Conservation (phyloP, 768 basidiomycete genomes). For the Suillus clintonianus region DNA sequence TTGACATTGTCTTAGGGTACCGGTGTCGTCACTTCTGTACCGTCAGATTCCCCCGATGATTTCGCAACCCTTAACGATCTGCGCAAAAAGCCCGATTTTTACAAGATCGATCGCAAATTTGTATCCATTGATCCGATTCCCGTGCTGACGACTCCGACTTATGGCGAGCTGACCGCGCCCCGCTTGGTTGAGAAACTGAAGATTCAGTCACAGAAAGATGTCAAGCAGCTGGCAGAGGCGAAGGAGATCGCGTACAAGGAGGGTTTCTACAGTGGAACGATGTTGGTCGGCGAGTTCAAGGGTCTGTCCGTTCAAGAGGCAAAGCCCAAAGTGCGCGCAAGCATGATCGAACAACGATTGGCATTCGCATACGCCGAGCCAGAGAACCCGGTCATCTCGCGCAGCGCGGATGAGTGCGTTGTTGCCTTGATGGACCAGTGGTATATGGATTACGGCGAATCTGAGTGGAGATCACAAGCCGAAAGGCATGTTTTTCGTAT, state of each 20-base stretch:
- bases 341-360: conserved; percentile 74
- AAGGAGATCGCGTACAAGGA: conserved; percentile 99
- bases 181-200: conserved; percentile 85
- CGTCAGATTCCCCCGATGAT: conserved; percentile 98
- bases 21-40: conserved; percentile 96
- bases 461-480: conserved; percentile 81
- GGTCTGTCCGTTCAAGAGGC: conserved; percentile 89
- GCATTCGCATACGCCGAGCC: conserved; percentile 96
- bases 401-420: conserved; percentile 96
- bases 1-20: conserved; percentile 64
- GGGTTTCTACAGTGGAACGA: conserved; percentile 93
- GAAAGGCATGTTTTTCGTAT: conserved; percentile 62
- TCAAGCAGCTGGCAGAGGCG: conserved; percentile 90
- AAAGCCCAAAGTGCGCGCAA: conserved; percentile 83
- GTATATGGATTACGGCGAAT: conserved; percentile 97
- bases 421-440: conserved; percentile 99
- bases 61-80: conserved; percentile 88
- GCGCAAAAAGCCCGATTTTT: conserved; percentile 94
- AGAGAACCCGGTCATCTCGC: conserved; percentile 84
- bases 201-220: conserved; percentile 94
- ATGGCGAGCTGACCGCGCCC: conserved; percentile 88
- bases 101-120: conserved; percentile 93
- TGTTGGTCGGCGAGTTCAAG: conserved; percentile 90
- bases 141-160: conserved; percentile 86
- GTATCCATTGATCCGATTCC: conserved; percentile 81